These are phyloP conservation scores for Leccinum aurantiacum DNA, from an alignment of 768 basidiomycete species.

Conservation along the genomic window DNA sequence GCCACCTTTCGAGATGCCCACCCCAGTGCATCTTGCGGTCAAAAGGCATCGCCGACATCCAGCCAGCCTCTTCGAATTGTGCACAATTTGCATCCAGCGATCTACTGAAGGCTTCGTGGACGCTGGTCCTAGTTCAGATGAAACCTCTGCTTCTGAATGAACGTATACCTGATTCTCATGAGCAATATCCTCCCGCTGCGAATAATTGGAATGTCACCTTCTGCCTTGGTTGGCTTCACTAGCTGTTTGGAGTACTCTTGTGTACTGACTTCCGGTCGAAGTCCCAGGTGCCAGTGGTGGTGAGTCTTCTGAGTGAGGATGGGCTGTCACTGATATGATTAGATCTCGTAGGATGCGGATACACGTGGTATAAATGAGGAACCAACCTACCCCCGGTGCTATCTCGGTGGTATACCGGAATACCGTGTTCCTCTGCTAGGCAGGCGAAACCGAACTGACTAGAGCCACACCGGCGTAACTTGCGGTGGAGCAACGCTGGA, in stretches of 20 bases:
- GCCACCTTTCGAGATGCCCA: not conserved
- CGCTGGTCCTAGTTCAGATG: not conserved
- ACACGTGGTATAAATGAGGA: not conserved
- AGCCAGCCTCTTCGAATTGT: not conserved
- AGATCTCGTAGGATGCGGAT: not conserved
- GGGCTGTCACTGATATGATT: conserved; percentile 1
- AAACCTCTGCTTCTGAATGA: not conserved
- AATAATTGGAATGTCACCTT: not conserved
- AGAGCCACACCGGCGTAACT: not conserved
- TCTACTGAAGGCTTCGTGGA: not conserved
- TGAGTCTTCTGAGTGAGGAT: not conserved
- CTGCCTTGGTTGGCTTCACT: not conserved
- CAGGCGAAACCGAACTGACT: not conserved
- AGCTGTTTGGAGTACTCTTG: not conserved
- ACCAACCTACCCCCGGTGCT: not conserved
- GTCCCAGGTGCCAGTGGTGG: no score
- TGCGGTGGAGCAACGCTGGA: not conserved
- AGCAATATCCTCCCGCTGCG: not conserved
- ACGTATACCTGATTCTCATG: not conserved
- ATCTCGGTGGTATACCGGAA: not conserved
- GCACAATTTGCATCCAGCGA: not conserved
- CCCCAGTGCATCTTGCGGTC: not conserved
- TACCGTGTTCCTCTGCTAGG: not conserved
- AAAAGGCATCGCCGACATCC: no score
- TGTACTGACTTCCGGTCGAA: not conserved